Evolutionary conservation across 2,329 filamentous ascomycete genomes (phyloP).

Genomic region (Arthroderma sp.): DNA sequence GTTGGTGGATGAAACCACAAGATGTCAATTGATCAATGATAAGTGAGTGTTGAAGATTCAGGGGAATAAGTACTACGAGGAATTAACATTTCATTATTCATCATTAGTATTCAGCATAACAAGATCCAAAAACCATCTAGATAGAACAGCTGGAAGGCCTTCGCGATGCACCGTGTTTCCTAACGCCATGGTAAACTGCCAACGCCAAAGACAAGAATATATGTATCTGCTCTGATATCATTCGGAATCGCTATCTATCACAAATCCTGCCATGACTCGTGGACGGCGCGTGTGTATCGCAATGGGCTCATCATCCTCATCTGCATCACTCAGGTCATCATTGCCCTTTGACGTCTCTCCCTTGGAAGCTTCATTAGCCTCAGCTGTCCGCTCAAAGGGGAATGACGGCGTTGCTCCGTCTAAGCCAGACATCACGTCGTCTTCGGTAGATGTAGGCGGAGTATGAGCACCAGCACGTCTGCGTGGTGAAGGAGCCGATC

Average conservation of each 20-base stretch:
- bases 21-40: too few species aligned
- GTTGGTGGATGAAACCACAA: too few species aligned
- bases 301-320: conserved; percentile 20
- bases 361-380: neutral
- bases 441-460: conserved; percentile 18
- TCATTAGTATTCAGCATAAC: too few species aligned
- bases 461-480: conserved; percentile 8
- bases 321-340: conserved; percentile 9
- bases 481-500: conserved; percentile 3
- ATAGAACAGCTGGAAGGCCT: too few species aligned
- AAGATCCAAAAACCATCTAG: too few species aligned
- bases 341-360: neutral
- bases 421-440: conserved; percentile 16
- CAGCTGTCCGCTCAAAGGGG: conserved; percentile 1
- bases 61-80: too few species aligned
- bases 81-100: too few species aligned
- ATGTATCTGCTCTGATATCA: conserved; percentile 10
- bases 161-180: too few species aligned
- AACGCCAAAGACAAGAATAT: neutral
- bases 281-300: conserved; percentile 21
- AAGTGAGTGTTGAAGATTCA: too few species aligned
- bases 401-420: conserved; percentile 15
- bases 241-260: conserved; percentile 33
- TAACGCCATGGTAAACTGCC: neutral
- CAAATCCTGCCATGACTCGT: conserved; percentile 25